Evolutionary conservation across 495 filamentous ascomycete genomes (phyloP).

Genomic region (Melanomma pulvis-pyrius): DNA sequence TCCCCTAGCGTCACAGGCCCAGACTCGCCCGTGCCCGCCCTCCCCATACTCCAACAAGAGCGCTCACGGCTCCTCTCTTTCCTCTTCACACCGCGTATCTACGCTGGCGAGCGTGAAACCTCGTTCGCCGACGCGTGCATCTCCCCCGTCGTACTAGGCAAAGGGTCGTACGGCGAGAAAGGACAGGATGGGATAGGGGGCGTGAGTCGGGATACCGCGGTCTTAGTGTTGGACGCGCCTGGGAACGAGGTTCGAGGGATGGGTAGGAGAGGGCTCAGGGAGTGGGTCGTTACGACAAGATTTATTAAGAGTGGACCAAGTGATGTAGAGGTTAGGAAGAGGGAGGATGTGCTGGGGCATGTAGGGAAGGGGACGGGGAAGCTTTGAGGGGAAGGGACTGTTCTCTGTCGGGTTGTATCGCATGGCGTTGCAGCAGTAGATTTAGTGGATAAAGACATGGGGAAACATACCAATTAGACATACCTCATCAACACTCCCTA

Average conservation of each 20-base stretch:
- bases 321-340: slow-evolving; percentile 43
- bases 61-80: slow-evolving; percentile 63
- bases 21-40: slow-evolving; percentile 42
- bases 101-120: slow-evolving; percentile 51
- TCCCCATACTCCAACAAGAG: slow-evolving; percentile 53
- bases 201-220: slow-evolving; percentile 58
- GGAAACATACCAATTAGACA: too few relatives aligned
- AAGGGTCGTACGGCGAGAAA: slow-evolving; percentile 48
- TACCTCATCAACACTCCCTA: too few relatives aligned
- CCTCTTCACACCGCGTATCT: slow-evolving; percentile 42
- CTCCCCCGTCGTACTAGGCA: slow-evolving; percentile 64
- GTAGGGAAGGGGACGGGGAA: not conserved
- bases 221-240: slow-evolving; percentile 70
- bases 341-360: slow-evolving; percentile 41
- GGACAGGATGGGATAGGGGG: slow-evolving; percentile 45
- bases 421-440: too few relatives aligned
- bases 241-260: slow-evolving; percentile 64
- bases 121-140: slow-evolving; percentile 81
- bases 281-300: slow-evolving; percentile 71
- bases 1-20: slow-evolving; percentile 37
- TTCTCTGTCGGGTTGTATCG: not conserved
- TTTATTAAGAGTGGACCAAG: slow-evolving; percentile 54
- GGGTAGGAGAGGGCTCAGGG: slow-evolving; percentile 67
- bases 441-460: too few relatives aligned
- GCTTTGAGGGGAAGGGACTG: not conserved